A percentile compares a stretch with the other conserved stretches of the same genome.
Evolutionary conservation across 768 basidiomycete genomes (phyloP).

Genomic region (Kwoniella europaea): DNA sequence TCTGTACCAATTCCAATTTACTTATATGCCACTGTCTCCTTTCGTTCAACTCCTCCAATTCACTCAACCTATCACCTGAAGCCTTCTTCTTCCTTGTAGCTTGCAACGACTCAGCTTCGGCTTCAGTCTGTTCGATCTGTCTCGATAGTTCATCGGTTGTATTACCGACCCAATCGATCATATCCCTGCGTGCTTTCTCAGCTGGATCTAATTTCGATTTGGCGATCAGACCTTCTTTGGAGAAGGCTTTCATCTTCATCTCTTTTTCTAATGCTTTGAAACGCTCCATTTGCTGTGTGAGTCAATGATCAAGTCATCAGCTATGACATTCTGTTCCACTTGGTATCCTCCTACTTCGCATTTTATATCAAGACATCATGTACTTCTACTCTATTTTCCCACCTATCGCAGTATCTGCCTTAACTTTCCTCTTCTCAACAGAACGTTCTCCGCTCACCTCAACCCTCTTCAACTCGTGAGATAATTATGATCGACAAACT

Average conservation of each 20-base stretch:
- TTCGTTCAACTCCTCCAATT: slow-evolving; percentile 87
- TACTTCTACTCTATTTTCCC: too few relatives aligned
- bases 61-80: slow-evolving; percentile 72
- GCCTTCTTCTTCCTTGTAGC: slow-evolving; percentile 71
- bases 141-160: slow-evolving; percentile 90
- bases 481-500: slow-evolving; percentile 40
- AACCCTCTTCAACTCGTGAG: background rate
- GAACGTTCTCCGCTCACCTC: background rate
- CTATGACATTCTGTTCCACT: background rate
- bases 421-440: background rate
- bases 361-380: too few relatives aligned
- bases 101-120: slow-evolving; percentile 86
- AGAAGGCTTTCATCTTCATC: slow-evolving; percentile 99
- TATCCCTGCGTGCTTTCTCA: slow-evolving; percentile 93
- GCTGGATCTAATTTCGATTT: slow-evolving; percentile 94
- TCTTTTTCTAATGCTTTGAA: slow-evolving; percentile 99
- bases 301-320: background rate
- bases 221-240: slow-evolving; percentile 94
- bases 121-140: slow-evolving; percentile 92
- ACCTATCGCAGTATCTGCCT: too few relatives aligned
- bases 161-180: slow-evolving; percentile 77
- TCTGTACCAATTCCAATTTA: slow-evolving; percentile 87
- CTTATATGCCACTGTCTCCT: slow-evolving; percentile 93
- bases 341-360: too few relatives aligned
- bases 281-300: slow-evolving; percentile 96